Evolutionary conservation across 2,329 filamentous ascomycete genomes (phyloP).

Genomic region (Colletotrichum eremochloae): DNA sequence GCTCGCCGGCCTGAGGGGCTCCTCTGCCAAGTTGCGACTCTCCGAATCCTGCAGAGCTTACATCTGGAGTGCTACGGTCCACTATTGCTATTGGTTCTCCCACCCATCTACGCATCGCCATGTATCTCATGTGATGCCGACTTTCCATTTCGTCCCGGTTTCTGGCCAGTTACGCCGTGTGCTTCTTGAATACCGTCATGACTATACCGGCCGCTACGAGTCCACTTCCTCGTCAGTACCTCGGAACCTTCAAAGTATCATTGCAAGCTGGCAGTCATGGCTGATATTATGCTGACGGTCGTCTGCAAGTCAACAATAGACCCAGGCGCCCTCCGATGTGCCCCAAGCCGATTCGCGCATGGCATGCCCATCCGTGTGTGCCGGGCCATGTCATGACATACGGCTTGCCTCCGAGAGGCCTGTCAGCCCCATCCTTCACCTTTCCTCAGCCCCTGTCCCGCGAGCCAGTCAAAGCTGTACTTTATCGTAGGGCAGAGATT

Average conservation of each 20-base stretch:
- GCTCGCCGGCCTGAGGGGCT: background rate
- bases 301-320: constrained; percentile 25
- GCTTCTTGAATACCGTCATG: constrained; percentile 14
- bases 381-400: constrained; percentile 29
- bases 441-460: constrained; percentile 29
- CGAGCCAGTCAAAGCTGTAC: constrained; percentile 15
- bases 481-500: constrained; percentile 21
- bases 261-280: constrained; percentile 14
- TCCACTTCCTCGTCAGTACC: constrained; percentile 18
- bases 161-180: constrained; percentile 10
- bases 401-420: constrained; percentile 17
- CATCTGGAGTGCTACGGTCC: constrained; percentile 2
- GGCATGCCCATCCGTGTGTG: constrained; percentile 1
- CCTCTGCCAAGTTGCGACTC: constrained; percentile 3
- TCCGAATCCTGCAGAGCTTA: constrained; percentile 11
- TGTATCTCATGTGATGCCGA: constrained; percentile 4
- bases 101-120: background rate
- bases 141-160: background rate
- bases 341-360: constrained; percentile 19
- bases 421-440: constrained; percentile 37
- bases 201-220: constrained; percentile 16
- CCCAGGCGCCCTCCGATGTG: constrained; percentile 24
- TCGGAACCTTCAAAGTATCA: constrained; percentile 24
- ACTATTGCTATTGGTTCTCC: background rate
- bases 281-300: constrained; percentile 24